These are phyloP conservation scores for Penicillium nordicum DNA, from an alignment of 2,329 filamentous ascomycete genomes.

Conservation along the genomic window DNA sequence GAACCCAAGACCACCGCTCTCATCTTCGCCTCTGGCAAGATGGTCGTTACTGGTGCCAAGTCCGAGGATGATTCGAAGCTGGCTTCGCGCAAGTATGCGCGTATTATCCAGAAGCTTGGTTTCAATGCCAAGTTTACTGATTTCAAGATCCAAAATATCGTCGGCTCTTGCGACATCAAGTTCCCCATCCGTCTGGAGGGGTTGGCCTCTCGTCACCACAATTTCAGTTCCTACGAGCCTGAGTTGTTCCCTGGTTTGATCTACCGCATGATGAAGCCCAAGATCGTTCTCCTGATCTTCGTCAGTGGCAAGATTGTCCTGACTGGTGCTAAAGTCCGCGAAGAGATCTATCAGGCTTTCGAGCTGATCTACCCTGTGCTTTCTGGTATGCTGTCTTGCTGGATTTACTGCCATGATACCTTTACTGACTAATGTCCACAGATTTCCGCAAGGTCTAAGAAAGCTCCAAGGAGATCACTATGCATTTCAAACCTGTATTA, in stretches of 20 bases:
- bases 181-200: conserved; percentile 97
- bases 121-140: conserved; percentile 99
- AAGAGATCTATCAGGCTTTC: conserved; percentile 96
- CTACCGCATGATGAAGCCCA: conserved; percentile 99
- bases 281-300: conserved; percentile 97
- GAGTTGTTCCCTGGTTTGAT: conserved; percentile 98
- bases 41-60: conserved; percentile 98
- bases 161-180: conserved; percentile 98
- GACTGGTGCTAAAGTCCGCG: conserved; percentile 94
- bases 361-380: conserved; percentile 97
- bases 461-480: conserved; percentile 14
- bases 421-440: conserved; percentile 33
- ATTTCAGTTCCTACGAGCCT: conserved; percentile 98
- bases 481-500: conserved; percentile 29
- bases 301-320: conserved; percentile 97
- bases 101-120: conserved; percentile 98
- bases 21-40: conserved; percentile 98
- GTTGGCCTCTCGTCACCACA: conserved; percentile 93
- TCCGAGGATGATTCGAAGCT: conserved; percentile 97
- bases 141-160: conserved; percentile 99
- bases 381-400: conserved; percentile 59
- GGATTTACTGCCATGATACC: not conserved
- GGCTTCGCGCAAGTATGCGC: conserved; percentile 93
- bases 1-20: conserved; percentile 97
- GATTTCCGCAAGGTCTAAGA: conserved; percentile 61